phyloP scores from a whole-genome alignment of 805 yeast species.

The Candida namnaoensis region DNA sequence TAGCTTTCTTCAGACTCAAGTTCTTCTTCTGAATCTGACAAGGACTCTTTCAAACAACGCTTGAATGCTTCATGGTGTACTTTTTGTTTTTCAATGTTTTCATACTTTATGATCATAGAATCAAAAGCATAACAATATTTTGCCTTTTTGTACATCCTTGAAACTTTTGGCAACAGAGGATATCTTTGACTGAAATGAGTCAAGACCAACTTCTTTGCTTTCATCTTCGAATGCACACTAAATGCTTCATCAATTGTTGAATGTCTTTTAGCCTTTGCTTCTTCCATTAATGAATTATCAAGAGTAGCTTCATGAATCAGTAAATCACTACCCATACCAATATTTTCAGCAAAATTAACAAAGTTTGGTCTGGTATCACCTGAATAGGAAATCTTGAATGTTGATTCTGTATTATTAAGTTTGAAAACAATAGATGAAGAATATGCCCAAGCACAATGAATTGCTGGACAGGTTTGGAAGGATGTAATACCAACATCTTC shows the following conservation, averaged over 20 bases:
- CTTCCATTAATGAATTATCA: slow-evolving; percentile 67
- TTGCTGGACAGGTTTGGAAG: slow-evolving; percentile 63
- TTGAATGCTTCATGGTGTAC: slow-evolving; percentile 18
- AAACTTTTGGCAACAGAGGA: slow-evolving; percentile 41
- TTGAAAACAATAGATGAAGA: slow-evolving; percentile 47
- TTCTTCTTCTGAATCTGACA: slow-evolving; percentile 9
- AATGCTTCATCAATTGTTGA: slow-evolving; percentile 87
- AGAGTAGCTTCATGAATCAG: slow-evolving; percentile 91
- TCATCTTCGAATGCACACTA: slow-evolving; percentile 59
- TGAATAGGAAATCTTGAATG: slow-evolving; percentile 75
- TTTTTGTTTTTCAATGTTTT: slow-evolving; percentile 31
- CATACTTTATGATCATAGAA: slow-evolving; percentile 44
- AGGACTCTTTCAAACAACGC: slow-evolving; percentile 21
- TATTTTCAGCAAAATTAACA: slow-evolving; percentile 41
- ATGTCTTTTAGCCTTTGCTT: slow-evolving; percentile 77
- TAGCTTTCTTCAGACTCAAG: too few species aligned
- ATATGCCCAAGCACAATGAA: slow-evolving; percentile 81
- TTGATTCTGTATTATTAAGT: slow-evolving; percentile 16
- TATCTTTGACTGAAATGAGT: slow-evolving; percentile 95
- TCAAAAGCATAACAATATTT: slow-evolving; percentile 54
- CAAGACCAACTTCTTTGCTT: slow-evolving; percentile 57
- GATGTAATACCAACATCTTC: slow-evolving; percentile 31
- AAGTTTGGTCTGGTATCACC: slow-evolving; percentile 90
- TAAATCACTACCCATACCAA: slow-evolving; percentile 63
- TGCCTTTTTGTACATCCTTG: slow-evolving; percentile 18